Conservation (phyloP, 106 monocot species). For the Acanthochlamys bracteata region DNA sequence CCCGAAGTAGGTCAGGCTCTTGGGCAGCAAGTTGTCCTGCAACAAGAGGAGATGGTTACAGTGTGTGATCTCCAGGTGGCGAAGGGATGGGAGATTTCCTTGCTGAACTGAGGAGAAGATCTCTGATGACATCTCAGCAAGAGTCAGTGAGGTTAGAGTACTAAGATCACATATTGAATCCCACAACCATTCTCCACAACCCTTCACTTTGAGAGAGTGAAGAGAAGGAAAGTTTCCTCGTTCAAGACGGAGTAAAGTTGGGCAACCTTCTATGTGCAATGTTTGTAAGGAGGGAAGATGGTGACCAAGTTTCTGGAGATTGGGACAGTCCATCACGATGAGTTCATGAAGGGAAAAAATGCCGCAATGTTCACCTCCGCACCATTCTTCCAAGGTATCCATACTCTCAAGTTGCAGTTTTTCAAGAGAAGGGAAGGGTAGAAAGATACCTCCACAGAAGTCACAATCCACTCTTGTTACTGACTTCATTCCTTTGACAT, state of each 20-base stretch:
- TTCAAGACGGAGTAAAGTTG: background rate
- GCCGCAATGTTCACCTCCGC: background rate
- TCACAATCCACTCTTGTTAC: constrained; percentile 6
- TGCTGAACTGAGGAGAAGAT: background rate
- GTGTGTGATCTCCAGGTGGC: constrained; percentile 3
- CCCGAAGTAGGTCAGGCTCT: constrained; percentile 1
- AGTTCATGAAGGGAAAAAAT: background rate
- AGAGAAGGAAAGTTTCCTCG: background rate
- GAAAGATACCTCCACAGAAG: constrained; percentile 12
- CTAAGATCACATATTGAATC: background rate
- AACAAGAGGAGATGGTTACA: background rate
- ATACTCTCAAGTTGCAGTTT: constrained; percentile 13
- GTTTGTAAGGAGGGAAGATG: background rate
- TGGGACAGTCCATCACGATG: background rate
- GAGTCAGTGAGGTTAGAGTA: background rate
- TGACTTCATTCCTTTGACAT: constrained; percentile 1
- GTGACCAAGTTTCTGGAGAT: background rate
- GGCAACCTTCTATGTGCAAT: background rate
- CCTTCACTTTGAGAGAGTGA: background rate
- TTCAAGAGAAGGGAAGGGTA: constrained; percentile 14
- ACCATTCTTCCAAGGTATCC: background rate
- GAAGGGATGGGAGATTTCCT: background rate
- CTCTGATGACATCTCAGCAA: background rate
- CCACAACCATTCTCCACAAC: background rate
- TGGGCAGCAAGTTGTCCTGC: background rate